A percentile compares a stretch with the other conserved stretches of the same genome.
Conservation (phyloP, 2,329 filamentous ascomycete species). For the Aspergillus tamarii region DNA sequence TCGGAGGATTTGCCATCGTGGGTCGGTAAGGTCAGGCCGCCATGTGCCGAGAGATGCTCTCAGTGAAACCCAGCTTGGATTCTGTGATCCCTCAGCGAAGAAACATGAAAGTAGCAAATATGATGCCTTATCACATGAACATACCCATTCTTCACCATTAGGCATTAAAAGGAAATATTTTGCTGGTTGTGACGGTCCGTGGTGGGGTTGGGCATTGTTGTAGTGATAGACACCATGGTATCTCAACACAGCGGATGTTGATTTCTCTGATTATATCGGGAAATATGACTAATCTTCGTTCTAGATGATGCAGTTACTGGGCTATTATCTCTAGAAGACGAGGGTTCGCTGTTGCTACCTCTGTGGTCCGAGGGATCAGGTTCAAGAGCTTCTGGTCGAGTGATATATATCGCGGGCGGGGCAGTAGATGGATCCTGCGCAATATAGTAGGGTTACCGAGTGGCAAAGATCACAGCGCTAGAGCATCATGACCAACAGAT, state of each 20-base stretch:
- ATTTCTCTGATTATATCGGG: neutral
- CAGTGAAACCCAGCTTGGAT: neutral
- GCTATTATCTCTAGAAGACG: neutral
- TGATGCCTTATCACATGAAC: neutral
- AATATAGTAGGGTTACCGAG: neutral
- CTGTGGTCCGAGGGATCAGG: neutral
- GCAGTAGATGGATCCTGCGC: neutral
- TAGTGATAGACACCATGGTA: neutral
- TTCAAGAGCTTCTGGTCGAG: neutral
- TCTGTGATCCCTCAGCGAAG: neutral
- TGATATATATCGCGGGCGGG: neutral
- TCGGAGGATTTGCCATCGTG: neutral
- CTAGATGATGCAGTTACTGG: neutral
- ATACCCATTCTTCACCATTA: neutral
- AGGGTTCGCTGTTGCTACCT: neutral
- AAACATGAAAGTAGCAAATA: neutral
- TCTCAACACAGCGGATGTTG: neutral
- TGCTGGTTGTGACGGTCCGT: neutral
- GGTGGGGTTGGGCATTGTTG: neutral
- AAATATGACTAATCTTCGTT: too few relatives aligned
- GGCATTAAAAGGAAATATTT: neutral
- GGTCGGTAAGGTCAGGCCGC: neutral
- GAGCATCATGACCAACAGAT: neutral
- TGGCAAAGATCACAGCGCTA: neutral
- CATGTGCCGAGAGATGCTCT: neutral